Conservation (phyloP, 306 rosid genomes). For the Glycine tomentella region DNA sequence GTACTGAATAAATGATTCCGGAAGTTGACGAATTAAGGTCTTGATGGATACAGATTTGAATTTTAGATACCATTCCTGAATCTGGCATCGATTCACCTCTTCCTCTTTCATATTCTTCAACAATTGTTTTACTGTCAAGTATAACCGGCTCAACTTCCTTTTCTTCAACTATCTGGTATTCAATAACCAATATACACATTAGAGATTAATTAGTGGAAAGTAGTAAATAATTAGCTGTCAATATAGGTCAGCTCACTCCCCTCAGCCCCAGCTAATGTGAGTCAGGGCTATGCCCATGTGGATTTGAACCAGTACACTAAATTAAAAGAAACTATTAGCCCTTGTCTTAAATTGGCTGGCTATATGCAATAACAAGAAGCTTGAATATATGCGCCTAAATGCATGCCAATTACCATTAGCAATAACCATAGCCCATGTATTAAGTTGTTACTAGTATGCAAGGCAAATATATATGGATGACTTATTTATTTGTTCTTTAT, state of each 20-base stretch:
- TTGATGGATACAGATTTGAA: constrained; percentile 64
- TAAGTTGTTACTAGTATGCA: too few species aligned
- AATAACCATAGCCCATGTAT: too few species aligned
- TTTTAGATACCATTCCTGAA: constrained; percentile 83
- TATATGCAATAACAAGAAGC: too few species aligned
- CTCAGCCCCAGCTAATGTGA: background rate
- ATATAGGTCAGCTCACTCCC: too few species aligned
- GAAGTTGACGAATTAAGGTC: constrained; percentile 49
- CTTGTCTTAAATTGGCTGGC: too few species aligned
- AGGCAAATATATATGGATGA: too few species aligned
- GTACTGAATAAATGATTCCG: constrained; percentile 73
- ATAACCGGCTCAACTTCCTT: background rate
- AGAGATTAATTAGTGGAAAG: constrained; percentile 8
- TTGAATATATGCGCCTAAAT: too few species aligned
- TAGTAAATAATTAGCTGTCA: background rate
- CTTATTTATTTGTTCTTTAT: too few species aligned
- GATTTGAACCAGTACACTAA: too few species aligned
- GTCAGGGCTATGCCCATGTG: too few species aligned
- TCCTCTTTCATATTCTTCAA: constrained; percentile 61
- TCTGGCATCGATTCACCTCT: constrained; percentile 73
- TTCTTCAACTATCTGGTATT: constrained; percentile 42
- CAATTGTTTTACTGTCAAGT: background rate
- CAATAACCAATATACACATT: constrained; percentile 22
- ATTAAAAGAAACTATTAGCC: too few species aligned
- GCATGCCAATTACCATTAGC: too few species aligned